Conservation (phyloP, 2,329 filamentous ascomycete genomes). For the Fusarium vanettenii region DNA sequence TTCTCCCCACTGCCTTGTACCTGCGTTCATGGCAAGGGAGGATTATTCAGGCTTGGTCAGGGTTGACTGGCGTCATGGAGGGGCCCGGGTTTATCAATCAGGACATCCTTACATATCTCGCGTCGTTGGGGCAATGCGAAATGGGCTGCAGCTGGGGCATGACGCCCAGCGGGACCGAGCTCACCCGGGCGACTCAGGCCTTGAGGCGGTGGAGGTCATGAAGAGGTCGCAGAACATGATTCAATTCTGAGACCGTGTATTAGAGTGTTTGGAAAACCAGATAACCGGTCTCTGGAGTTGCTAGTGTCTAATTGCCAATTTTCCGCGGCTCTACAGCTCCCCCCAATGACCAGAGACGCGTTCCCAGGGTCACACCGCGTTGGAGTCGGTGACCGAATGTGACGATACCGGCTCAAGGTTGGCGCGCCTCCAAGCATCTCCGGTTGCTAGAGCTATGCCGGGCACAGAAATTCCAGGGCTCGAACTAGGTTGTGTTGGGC, state of each 20-base stretch:
- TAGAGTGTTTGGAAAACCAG: not conserved
- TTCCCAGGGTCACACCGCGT: slow-evolving; percentile 27
- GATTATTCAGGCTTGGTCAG: slow-evolving; percentile 43
- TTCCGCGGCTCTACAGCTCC: slow-evolving; percentile 1
- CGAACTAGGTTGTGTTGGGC: not conserved
- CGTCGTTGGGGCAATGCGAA: slow-evolving; percentile 38
- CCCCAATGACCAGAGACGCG: slow-evolving; percentile 4
- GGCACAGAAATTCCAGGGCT: not conserved
- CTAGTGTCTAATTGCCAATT: not conserved
- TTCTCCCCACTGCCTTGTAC: slow-evolving; percentile 20
- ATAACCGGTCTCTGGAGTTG: not conserved
- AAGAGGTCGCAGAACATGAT: slow-evolving; percentile 6
- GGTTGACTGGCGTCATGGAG: slow-evolving; percentile 29
- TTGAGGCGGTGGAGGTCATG: slow-evolving; percentile 37
- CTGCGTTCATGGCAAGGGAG: slow-evolving; percentile 25
- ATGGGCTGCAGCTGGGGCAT: slow-evolving; percentile 25
- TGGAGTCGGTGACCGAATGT: slow-evolving; percentile 9
- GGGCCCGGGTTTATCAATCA: slow-evolving; percentile 47
- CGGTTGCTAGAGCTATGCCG: not conserved
- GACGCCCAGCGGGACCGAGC: slow-evolving; percentile 23
- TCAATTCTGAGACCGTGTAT: slow-evolving; percentile 22
- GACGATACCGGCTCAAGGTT: slow-evolving; percentile 14
- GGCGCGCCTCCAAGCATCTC: slow-evolving; percentile 1
- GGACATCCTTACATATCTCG: slow-evolving; percentile 41
- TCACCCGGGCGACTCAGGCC: slow-evolving; percentile 2